phyloP scores from a whole-genome alignment of 352 stramenopile species.

The Globisporangium orthogonon region DNA sequence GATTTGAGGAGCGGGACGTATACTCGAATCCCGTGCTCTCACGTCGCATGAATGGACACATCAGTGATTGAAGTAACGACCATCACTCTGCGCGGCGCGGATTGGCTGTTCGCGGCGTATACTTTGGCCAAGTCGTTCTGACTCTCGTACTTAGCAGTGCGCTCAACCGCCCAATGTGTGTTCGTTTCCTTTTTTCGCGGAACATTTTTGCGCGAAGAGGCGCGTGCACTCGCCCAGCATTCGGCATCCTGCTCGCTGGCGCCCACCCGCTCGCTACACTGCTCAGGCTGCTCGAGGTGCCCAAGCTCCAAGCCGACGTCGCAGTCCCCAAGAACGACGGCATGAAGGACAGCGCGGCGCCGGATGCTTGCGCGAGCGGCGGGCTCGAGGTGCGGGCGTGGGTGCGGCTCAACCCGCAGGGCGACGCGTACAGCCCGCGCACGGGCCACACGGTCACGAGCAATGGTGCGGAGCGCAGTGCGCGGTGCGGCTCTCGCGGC shows the following conservation, averaged over 20 bases:
- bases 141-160: too few species aligned
- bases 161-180: too few species aligned
- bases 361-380: not conserved
- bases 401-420: constrained; percentile 64
- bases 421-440: constrained; percentile 77
- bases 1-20: not conserved
- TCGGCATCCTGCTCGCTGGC: too few species aligned
- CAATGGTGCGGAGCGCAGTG: constrained; percentile 28
- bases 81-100: not conserved
- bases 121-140: too few species aligned
- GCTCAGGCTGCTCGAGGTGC: too few species aligned
- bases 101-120: too few species aligned
- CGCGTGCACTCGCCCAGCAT: too few species aligned
- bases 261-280: too few species aligned
- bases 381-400: constrained; percentile 63
- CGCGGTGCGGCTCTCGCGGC: too few species aligned
- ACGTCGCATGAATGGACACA: constrained; percentile 4
- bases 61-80: constrained; percentile 5
- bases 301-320: too few species aligned
- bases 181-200: too few species aligned
- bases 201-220: not conserved
- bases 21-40: constrained; percentile 1
- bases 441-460: constrained; percentile 83
- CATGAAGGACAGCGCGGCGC: not conserved
- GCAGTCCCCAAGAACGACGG: too few species aligned